phyloP scores from a whole-genome alignment of 1,139 yeast genomes.

The Saccharomyces hybrid region DNA sequence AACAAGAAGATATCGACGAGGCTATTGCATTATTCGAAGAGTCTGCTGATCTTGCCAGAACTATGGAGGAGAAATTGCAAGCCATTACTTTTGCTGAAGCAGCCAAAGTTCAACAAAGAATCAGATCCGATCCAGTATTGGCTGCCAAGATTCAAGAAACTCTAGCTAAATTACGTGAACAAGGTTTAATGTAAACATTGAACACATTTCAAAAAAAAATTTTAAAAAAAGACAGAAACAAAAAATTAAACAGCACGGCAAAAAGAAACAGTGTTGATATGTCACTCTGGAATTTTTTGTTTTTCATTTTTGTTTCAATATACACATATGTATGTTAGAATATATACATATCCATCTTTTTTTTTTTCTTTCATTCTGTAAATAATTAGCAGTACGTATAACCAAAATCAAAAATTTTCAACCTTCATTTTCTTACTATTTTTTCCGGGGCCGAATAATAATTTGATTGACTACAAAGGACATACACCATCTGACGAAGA shows the following conservation, averaged over 20 bases:
- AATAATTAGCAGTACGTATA: not conserved
- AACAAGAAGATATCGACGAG: slow-evolving; percentile 71
- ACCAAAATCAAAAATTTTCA: not conserved
- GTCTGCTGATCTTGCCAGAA: slow-evolving; percentile 74
- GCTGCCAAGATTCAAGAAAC: slow-evolving; percentile 40
- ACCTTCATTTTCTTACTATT: not conserved
- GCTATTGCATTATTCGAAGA: slow-evolving; percentile 78
- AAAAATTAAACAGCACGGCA: not conserved
- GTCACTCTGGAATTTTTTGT: not conserved
- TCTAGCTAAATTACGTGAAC: slow-evolving; percentile 30
- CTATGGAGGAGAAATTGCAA: slow-evolving; percentile 79
- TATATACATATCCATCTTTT: not conserved
- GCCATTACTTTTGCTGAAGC: slow-evolving; percentile 92
- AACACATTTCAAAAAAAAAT: not conserved
- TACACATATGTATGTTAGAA: not conserved
- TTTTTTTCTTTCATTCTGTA: not conserved
- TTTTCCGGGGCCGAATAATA: not conserved
- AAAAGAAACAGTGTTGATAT: not conserved
- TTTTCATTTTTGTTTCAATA: not conserved
- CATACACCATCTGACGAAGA: not conserved
- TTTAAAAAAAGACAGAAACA: not conserved
- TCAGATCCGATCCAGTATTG: slow-evolving; percentile 59
- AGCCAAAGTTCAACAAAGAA: slow-evolving; percentile 68
- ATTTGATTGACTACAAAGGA: not conserved
- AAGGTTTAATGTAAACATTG: slow-evolving; percentile 5